Evolutionary conservation across 345 rosid genomes (phyloP).

Genomic region (Brassica nigra): DNA sequence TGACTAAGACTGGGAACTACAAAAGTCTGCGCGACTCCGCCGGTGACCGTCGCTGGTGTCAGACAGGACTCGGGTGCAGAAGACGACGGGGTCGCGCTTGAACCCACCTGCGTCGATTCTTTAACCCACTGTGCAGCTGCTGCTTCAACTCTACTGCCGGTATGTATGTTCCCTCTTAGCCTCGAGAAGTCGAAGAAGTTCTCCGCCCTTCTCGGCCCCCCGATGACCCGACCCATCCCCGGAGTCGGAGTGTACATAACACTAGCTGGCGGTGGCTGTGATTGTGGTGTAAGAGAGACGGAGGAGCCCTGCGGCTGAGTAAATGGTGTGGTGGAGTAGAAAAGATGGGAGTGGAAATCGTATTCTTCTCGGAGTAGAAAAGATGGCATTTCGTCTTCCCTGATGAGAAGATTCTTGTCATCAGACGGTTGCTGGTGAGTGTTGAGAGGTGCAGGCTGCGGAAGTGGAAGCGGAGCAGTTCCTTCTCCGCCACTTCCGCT

Average conservation of each 20-base stretch:
- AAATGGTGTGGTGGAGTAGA: conserved; percentile 27
- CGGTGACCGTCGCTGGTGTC: neutral
- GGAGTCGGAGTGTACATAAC: neutral
- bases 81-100: conserved; percentile 5
- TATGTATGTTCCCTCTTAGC: neutral
- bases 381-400: no score
- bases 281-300: neutral
- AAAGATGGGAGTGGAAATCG: conserved; percentile 27
- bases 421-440: no score
- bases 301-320: neutral
- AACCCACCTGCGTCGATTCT: conserved; percentile 14
- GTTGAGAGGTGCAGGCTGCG: no score
- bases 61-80: neutral
- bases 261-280: neutral
- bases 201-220: conserved; percentile 1
- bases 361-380: neutral
- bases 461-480: no score
- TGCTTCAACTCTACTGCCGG: conserved; percentile 14
- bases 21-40: conserved; percentile 11
- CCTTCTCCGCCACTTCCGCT: no score
- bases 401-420: no score
- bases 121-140: neutral
- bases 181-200: conserved; percentile 15
- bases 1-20: neutral
- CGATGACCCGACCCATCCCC: neutral